Evolutionary conservation across 257 asterid genomes (phyloP).

Genomic region (Rubia yunnanensis): DNA sequence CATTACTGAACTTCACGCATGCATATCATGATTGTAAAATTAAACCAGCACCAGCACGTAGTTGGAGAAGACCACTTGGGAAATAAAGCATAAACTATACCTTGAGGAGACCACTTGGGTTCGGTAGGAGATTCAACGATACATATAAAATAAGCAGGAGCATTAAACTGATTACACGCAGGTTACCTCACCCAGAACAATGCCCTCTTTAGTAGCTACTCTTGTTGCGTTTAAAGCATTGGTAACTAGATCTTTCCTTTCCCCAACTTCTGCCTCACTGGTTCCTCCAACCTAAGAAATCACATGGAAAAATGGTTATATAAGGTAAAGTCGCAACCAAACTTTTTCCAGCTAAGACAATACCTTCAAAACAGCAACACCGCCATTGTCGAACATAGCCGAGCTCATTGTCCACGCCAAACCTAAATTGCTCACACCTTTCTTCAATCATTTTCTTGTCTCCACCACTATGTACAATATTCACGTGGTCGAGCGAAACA

Average conservation of each 20-base stretch:
- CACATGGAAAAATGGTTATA: background rate
- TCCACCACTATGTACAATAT: conserved; percentile 79
- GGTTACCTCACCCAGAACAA: conserved; percentile 56
- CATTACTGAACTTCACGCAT: background rate
- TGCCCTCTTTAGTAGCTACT: conserved; percentile 94
- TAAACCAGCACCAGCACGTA: background rate
- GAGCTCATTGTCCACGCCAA: conserved; percentile 54
- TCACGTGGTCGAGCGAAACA: conserved; percentile 70
- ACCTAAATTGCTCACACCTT: conserved; percentile 87
- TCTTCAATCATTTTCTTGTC: conserved; percentile 86
- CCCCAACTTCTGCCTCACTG: conserved; percentile 82
- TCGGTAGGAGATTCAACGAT: conserved; percentile 91
- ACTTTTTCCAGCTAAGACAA: conserved; percentile 1
- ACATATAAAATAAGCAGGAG: background rate
- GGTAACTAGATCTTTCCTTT: conserved; percentile 90
- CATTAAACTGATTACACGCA: conserved; percentile 3
- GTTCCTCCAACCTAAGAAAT: conserved; percentile 83
- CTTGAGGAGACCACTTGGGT: conserved; percentile 98
- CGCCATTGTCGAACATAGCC: conserved; percentile 76
- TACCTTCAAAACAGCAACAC: conserved; percentile 95
- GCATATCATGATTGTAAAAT: background rate
- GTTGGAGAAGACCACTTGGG: background rate
- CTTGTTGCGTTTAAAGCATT: conserved; percentile 91
- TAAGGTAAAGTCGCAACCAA: background rate
- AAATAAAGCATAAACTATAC: conserved; percentile 21